phyloP scores from a whole-genome alignment of 176 grass and related monocot genomes.

The Triticum timopheevii region DNA sequence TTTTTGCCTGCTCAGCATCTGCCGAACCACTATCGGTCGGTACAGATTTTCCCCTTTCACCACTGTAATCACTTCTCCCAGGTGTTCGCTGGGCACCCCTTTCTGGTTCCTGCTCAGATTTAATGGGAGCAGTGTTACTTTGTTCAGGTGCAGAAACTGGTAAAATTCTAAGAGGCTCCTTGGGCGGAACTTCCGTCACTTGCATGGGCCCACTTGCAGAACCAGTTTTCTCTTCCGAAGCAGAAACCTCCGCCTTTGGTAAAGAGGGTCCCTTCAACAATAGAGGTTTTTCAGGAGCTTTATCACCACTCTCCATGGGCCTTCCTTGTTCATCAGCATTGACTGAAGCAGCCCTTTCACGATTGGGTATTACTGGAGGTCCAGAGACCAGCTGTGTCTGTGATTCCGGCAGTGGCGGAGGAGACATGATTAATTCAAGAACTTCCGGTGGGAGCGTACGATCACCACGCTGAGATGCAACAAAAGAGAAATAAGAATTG shows the following conservation, averaged over 20 bases:
- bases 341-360: slow-evolving; percentile 34
- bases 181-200: slow-evolving; percentile 47
- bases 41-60: slow-evolving; percentile 79
- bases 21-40: slow-evolving; percentile 49
- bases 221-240: slow-evolving; percentile 58
- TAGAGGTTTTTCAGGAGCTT: slow-evolving; percentile 45
- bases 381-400: slow-evolving; percentile 44
- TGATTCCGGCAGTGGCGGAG: slow-evolving; percentile 35
- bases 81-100: slow-evolving; percentile 61
- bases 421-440: slow-evolving; percentile 79
- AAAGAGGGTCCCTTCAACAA: slow-evolving; percentile 41
- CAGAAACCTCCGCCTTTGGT: slow-evolving; percentile 69
- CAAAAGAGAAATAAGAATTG: slow-evolving; percentile 25
- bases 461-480: slow-evolving; percentile 77
- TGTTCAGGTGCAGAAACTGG: slow-evolving; percentile 54
- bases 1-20: slow-evolving; percentile 75
- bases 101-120: slow-evolving; percentile 91
- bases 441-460: slow-evolving; percentile 83
- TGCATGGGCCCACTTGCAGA: slow-evolving; percentile 37
- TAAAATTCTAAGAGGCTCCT: slow-evolving; percentile 58
- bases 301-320: slow-evolving; percentile 48
- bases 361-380: slow-evolving; percentile 28
- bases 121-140: slow-evolving; percentile 44
- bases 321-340: slow-evolving; percentile 46
- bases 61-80: slow-evolving; percentile 51